Evolutionary conservation across 148 eudicot species (phyloP).

Genomic region (Suaeda aralocaspica): DNA sequence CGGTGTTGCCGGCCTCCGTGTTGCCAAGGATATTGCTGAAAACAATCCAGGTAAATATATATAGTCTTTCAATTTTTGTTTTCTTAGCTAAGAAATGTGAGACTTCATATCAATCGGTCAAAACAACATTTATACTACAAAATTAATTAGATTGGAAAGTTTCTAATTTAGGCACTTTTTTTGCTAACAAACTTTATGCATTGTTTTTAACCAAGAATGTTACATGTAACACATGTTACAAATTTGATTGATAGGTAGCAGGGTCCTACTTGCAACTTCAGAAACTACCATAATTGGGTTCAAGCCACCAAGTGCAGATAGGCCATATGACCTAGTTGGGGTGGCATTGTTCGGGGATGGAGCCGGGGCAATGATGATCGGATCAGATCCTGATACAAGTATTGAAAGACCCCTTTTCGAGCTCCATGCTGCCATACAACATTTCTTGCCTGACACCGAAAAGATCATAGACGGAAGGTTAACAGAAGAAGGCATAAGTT

Average conservation of each 20-base stretch:
- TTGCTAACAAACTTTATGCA: too few species aligned
- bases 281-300: conserved; percentile 89
- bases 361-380: conserved; percentile 87
- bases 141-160: background rate
- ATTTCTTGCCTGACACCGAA: conserved; percentile 79
- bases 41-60: conserved; percentile 64
- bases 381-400: conserved; percentile 40
- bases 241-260: conserved; percentile 28
- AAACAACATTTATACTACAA: background rate
- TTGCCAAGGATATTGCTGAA: conserved; percentile 90
- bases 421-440: conserved; percentile 73
- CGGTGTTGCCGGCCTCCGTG: conserved; percentile 87
- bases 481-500: conserved; percentile 94
- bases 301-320: conserved; percentile 65
- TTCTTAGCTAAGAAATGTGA: background rate
- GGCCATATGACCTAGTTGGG: conserved; percentile 90
- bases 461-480: conserved; percentile 80
- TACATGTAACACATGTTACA: background rate
- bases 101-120: background rate
- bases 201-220: too few species aligned
- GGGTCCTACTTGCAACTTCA: conserved; percentile 77
- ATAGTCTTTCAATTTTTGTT: background rate
- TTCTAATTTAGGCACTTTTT: too few species aligned
- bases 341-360: conserved; percentile 97
- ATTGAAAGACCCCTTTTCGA: conserved; percentile 71